A percentile compares a stretch with the other conserved stretches of the same genome.
Evolutionary conservation across 192 early-diverging fungal species (phyloP).

Genomic region (Coemansia sp.): DNA sequence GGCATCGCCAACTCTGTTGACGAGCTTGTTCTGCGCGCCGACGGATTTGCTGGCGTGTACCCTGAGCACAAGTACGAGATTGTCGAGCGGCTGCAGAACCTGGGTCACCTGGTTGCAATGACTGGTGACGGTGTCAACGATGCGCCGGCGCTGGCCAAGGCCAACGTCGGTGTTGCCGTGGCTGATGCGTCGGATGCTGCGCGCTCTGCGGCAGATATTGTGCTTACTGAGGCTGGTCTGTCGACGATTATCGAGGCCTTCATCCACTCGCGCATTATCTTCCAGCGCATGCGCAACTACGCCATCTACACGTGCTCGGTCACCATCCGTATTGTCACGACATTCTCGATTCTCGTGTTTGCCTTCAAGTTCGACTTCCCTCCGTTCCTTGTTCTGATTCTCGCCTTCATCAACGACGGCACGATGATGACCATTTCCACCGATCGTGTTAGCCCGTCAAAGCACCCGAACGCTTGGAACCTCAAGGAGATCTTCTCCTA

Average conservation of each 20-base stretch:
- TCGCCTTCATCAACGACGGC: conserved; percentile 90
- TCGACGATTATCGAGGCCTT: conserved; percentile 91
- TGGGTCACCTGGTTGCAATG: conserved; percentile 74
- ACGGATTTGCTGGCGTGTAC: conserved; percentile 68
- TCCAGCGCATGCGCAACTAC: conserved; percentile 95
- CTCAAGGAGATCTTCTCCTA: conserved; percentile 83
- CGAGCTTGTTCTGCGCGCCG: conserved; percentile 62
- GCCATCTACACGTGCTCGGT: conserved; percentile 90
- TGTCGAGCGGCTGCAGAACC: conserved; percentile 64
- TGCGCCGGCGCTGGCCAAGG: conserved; percentile 69
- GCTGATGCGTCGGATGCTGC: conserved; percentile 76
- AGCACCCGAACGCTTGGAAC: conserved; percentile 85
- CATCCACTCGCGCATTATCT: conserved; percentile 87
- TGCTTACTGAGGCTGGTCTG: conserved; percentile 75
- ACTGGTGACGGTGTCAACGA: conserved; percentile 77
- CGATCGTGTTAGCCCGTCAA: conserved; percentile 80
- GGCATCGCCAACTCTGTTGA: conserved; percentile 61
- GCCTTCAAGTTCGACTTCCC: conserved; percentile 83
- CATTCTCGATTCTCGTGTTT: conserved; percentile 70
- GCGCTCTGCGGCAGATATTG: conserved; percentile 75
- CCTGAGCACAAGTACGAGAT: conserved; percentile 74
- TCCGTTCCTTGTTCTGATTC: conserved; percentile 81
- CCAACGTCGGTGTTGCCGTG: conserved; percentile 75
- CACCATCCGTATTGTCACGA: conserved; percentile 76
- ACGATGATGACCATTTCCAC: conserved; percentile 91